A percentile compares a stretch with the other conserved stretches of the same genome.
These are phyloP conservation scores for Suhomyces pyralidae DNA, from an alignment of 805 yeast genomes.

Conservation along the genomic window DNA sequence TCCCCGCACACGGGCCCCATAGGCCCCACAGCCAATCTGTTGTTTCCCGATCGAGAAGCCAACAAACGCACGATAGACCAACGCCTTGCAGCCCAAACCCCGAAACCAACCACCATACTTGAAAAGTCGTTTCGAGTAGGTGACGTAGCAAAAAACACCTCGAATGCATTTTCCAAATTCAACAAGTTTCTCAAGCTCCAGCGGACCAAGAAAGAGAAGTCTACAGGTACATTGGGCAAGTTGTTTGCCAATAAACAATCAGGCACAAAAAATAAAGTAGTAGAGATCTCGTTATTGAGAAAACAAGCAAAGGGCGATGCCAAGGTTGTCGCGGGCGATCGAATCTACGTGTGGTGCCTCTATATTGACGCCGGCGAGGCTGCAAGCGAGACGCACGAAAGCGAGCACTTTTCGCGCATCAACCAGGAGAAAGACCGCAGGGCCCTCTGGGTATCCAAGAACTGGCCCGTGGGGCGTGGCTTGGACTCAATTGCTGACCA, in stretches of 20 bases:
- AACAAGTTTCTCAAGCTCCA: slow-evolving; percentile 27
- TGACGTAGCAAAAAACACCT: slow-evolving; percentile 20
- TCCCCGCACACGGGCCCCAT: slow-evolving; percentile 25
- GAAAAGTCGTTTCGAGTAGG: slow-evolving; percentile 26
- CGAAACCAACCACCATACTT: slow-evolving; percentile 24
- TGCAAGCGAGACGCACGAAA: slow-evolving; percentile 3
- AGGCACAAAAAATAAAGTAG: slow-evolving; percentile 12
- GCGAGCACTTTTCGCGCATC: slow-evolving; percentile 24
- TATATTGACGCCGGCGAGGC: slow-evolving; percentile 31
- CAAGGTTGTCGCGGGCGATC: slow-evolving; percentile 39
- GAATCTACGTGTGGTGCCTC: slow-evolving; percentile 50
- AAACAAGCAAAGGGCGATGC: slow-evolving; percentile 52
- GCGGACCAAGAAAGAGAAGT: slow-evolving; percentile 3
- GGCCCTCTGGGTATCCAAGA: slow-evolving; percentile 47
- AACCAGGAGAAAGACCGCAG: slow-evolving; percentile 25
- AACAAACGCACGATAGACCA: slow-evolving; percentile 36
- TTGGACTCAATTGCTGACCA: slow-evolving; percentile 51
- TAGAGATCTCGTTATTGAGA: slow-evolving; percentile 39
- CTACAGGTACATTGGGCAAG: slow-evolving; percentile 1
- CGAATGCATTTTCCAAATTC: slow-evolving; percentile 25
- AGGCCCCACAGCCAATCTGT: slow-evolving; percentile 41
- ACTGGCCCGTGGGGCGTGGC: slow-evolving; percentile 60
- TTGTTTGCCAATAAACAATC: slow-evolving; percentile 1
- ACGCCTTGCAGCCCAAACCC: slow-evolving; percentile 11
- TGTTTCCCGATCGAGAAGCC: slow-evolving; percentile 52